Evolutionary conservation across 1,284 basidiomycete species (phyloP).

Genomic region (Sutorius eximius): DNA sequence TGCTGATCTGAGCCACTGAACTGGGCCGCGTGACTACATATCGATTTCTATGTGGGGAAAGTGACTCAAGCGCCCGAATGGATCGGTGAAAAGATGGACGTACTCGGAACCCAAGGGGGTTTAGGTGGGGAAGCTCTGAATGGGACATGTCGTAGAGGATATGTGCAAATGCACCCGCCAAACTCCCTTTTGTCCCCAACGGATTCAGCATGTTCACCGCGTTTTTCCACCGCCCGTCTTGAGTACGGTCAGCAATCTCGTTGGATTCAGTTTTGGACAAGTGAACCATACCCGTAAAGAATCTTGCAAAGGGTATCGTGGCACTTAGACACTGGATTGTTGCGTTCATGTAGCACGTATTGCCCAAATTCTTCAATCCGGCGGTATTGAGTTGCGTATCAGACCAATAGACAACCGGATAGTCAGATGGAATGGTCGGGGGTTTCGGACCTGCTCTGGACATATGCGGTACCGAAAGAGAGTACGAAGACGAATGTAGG

Average conservation of each 20-base stretch:
- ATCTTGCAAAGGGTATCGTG: conserved; percentile 86
- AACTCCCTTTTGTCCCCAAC: conserved; percentile 83
- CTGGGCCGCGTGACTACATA: conserved; percentile 82
- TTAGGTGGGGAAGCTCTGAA: conserved; percentile 81
- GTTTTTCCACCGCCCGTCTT: conserved; percentile 84
- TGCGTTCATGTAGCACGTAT: conserved; percentile 99
- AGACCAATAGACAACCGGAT: conserved; percentile 77
- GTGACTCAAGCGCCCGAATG: neutral
- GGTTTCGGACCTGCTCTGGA: conserved; percentile 40
- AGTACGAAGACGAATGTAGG: conserved; percentile 34
- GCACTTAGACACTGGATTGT: conserved; percentile 95
- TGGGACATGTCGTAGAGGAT: conserved; percentile 89
- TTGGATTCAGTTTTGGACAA: neutral
- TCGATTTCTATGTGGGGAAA: conserved; percentile 59
- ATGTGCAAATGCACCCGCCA: conserved; percentile 83
- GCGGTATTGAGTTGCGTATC: conserved; percentile 79
- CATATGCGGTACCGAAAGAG: conserved; percentile 23
- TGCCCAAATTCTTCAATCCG: conserved; percentile 94
- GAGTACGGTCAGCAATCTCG: conserved; percentile 4
- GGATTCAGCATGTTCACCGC: conserved; percentile 89
- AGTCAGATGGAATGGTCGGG: conserved; percentile 67
- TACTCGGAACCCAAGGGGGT: conserved; percentile 86
- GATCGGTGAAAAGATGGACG: conserved; percentile 26
- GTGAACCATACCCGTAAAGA: conserved; percentile 72
- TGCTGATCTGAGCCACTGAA: conserved; percentile 94